phyloP scores from a whole-genome alignment of 2,329 filamentous ascomycete species.

The Didymella keratinophila region DNA sequence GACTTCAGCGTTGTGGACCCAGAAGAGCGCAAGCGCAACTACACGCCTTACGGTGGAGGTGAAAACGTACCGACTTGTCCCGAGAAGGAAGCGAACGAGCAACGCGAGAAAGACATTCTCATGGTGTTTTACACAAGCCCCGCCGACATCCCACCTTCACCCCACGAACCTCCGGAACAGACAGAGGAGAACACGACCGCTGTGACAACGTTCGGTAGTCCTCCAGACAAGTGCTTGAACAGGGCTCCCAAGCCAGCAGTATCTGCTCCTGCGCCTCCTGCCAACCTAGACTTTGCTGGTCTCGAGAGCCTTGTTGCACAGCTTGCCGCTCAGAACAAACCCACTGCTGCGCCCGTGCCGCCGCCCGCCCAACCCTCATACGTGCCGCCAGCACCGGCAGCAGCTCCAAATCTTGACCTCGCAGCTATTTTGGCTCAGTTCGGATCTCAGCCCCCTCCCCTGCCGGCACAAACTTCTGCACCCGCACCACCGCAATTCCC shows the following conservation, averaged over 20 bases:
- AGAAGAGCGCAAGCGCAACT: constrained; percentile 55
- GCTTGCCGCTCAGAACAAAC: constrained; percentile 28
- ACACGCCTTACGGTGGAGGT: constrained; percentile 56
- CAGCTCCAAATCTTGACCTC: constrained; percentile 33
- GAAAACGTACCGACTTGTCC: constrained; percentile 49
- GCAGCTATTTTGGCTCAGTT: constrained; percentile 42
- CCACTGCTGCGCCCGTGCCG: constrained; percentile 20
- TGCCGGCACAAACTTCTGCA: constrained; percentile 20
- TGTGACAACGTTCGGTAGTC: constrained; percentile 50
- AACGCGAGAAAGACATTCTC: constrained; percentile 56
- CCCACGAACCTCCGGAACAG: constrained; percentile 55
- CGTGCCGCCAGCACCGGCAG: constrained; percentile 26
- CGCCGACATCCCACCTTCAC: constrained; percentile 57
- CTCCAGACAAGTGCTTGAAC: constrained; percentile 37
- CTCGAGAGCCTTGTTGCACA: constrained; percentile 44
- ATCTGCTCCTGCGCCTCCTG: constrained; percentile 16
- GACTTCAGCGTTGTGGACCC: constrained; percentile 54
- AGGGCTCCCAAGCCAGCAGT: constrained; percentile 33
- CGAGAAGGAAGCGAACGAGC: constrained; percentile 55
- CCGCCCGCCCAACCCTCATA: constrained; percentile 30
- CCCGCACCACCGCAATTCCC: constrained; percentile 24
- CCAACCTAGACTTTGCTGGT: constrained; percentile 33
- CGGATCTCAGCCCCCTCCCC: constrained; percentile 20
- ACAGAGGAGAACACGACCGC: constrained; percentile 26
- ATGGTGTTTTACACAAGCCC: constrained; percentile 57